These are phyloP conservation scores for Apiospora malaysiana DNA, from an alignment of 2,329 filamentous ascomycete genomes.

Conservation along the genomic window DNA sequence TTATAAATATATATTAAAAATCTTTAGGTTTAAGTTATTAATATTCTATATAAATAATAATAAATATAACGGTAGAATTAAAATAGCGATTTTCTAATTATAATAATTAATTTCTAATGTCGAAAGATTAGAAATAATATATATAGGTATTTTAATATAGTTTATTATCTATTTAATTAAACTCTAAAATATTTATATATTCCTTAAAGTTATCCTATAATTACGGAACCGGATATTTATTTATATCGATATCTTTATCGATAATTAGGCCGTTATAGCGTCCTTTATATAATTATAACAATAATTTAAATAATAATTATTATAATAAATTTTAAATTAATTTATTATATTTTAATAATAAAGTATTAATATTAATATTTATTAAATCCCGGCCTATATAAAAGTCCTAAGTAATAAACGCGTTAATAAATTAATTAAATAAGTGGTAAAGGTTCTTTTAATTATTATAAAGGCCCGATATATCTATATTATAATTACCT, in stretches of 20 bases:
- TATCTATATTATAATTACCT: too few species aligned
- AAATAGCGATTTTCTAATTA: not conserved
- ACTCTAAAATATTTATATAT: not conserved
- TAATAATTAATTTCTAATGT: not conserved
- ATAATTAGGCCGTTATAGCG: not conserved
- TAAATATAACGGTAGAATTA: not conserved
- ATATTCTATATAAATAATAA: not conserved
- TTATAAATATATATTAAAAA: not conserved
- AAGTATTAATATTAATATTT: too few species aligned
- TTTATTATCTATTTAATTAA: not conserved
- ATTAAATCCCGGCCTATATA: too few species aligned
- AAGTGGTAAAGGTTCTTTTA: too few species aligned
- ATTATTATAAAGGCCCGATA: too few species aligned
- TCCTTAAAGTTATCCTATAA: not conserved
- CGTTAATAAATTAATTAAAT: too few species aligned
- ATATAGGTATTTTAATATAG: not conserved
- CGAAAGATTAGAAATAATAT: not conserved
- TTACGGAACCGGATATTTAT: conserved; percentile 2
- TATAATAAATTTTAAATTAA: too few species aligned
- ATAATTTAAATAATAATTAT: not conserved
- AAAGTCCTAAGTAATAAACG: too few species aligned
- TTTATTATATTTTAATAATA: too few species aligned
- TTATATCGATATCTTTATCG: not conserved
- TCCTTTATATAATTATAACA: conserved; percentile 20
- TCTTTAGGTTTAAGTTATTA: not conserved